Evolutionary conservation across 306 rosid species (phyloP), one percentile per base, ranked within the genome.

Genomic region (Cyamopsis tetragonoloba): DNA sequence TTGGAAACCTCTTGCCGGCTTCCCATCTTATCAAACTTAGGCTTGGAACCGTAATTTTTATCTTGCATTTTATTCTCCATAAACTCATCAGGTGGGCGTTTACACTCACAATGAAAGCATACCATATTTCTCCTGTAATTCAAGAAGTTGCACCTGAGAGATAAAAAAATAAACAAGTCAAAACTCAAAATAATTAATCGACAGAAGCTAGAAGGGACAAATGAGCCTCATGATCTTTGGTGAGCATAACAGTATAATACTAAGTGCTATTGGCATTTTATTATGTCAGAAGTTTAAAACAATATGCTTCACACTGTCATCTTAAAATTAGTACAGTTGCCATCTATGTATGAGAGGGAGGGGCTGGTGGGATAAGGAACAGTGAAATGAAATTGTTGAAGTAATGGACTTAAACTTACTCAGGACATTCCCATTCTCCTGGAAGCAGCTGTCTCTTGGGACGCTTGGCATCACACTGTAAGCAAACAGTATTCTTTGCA

Each of bases 371-470:
- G n/a, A n/a, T n/a, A n/a, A 31, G 18, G 66, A 57, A 53, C 46
- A 59, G 19, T 30, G 51, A 68, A 57, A 57, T 7, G 42, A 34
- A 61, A 49, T 22, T 3, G 18, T 27, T 66, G 32, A 54, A 43
- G 30, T 50, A 50, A 47, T 41, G 56, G 73, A 68, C 46, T 59
- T 49, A 61, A 76, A 85, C 96, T 86, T 89, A 93, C 98, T 88
- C 87, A 0, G 97, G 88, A 72, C 98, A 93, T 78, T 93, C 98
- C 98, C 98, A 93, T 80, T 93, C 98, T 74, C 97, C 98, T 19
- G 98, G 98, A 48, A 93, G 91, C 76, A 93, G 78, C 76, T 93
- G 95, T 70, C 98, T 88, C 83, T 93, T 89, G 22, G 98, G 98
- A 73, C 96, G 98, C 81, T 93, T 88, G 64, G 98, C 96, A 79